Conservation (phyloP, 164 flowering plant genomes). For the Cinnamomum micranthum region DNA sequence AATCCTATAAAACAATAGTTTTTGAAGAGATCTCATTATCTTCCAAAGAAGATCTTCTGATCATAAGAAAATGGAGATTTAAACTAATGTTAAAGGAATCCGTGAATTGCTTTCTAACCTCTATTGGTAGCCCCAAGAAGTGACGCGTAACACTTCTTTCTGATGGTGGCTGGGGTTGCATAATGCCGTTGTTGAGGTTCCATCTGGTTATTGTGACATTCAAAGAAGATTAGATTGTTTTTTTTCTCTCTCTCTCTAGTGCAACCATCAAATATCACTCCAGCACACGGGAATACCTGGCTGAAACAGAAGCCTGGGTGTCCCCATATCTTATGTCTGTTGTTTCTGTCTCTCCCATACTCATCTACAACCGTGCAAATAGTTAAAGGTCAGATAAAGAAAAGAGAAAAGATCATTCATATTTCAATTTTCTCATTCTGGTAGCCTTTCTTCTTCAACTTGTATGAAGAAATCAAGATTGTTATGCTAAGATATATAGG, state of each 20-base stretch:
- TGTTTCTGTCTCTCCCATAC: constrained; percentile 48
- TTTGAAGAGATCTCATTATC: not conserved
- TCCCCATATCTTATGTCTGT: constrained; percentile 45
- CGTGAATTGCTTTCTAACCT: constrained; percentile 20
- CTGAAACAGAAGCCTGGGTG: constrained; percentile 31
- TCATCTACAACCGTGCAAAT: constrained; percentile 38
- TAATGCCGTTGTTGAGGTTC: constrained; percentile 28
- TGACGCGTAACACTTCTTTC: constrained; percentile 43
- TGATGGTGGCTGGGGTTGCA: constrained; percentile 29
- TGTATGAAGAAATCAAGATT: not conserved
- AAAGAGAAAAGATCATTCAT: not conserved
- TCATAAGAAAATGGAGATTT: not conserved
- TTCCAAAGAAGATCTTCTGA: not conserved
- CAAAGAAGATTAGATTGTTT: not conserved
- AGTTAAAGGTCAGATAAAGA: not conserved
- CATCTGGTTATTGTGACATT: constrained; percentile 29
- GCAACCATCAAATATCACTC: not conserved
- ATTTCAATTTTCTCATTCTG: not conserved
- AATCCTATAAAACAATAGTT: constrained; percentile 24
- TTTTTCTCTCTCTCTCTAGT: not conserved
- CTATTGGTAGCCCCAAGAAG: constrained; percentile 24
- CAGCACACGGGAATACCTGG: not conserved
- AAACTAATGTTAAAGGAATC: not conserved
- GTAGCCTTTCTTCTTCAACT: not conserved
- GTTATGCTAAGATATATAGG: not conserved